A percentile compares a stretch with the other conserved stretches of the same genome.
Evolutionary conservation across 345 rosid species (phyloP).

Genomic region (Barbarea vulgaris): DNA sequence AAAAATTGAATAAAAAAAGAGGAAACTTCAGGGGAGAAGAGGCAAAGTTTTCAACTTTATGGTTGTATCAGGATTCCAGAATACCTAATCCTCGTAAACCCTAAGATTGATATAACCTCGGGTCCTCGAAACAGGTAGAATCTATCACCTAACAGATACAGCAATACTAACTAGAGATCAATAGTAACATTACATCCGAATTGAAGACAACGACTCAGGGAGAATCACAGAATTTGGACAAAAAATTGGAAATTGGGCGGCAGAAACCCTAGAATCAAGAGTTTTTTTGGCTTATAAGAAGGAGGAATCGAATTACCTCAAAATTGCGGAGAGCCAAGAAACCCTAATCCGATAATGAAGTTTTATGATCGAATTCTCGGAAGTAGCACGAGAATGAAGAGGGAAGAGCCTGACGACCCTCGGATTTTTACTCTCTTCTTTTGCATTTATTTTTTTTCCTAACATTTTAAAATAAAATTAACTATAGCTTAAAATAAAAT

Average conservation of each 20-base stretch:
- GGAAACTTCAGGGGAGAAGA: background rate
- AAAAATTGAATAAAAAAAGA: background rate
- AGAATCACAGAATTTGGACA: conserved; percentile 15
- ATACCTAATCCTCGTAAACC: conserved; percentile 12
- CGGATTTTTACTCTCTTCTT: background rate
- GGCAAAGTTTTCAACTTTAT: conserved; percentile 20
- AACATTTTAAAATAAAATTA: background rate
- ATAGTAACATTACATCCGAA: background rate
- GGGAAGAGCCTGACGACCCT: conserved; percentile 33
- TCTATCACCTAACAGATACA: conserved; percentile 3
- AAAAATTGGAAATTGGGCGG: conserved; percentile 21
- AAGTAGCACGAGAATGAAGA: conserved; percentile 21
- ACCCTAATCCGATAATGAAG: conserved; percentile 33
- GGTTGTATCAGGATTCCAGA: conserved; percentile 6
- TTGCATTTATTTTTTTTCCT: background rate
- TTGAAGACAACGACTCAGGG: background rate
- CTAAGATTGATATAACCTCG: conserved; percentile 18
- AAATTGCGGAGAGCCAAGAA: background rate
- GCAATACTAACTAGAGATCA: background rate
- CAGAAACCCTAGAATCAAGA: conserved; percentile 19
- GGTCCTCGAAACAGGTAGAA: conserved; percentile 9
- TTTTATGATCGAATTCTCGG: conserved; percentile 30
- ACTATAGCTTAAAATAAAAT: background rate
- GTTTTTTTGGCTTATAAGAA: background rate
- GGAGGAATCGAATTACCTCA: conserved; percentile 34